These are phyloP conservation scores for Colletotrichum godetiae DNA, from an alignment of 2,329 filamentous ascomycete species.

Conservation along the genomic window DNA sequence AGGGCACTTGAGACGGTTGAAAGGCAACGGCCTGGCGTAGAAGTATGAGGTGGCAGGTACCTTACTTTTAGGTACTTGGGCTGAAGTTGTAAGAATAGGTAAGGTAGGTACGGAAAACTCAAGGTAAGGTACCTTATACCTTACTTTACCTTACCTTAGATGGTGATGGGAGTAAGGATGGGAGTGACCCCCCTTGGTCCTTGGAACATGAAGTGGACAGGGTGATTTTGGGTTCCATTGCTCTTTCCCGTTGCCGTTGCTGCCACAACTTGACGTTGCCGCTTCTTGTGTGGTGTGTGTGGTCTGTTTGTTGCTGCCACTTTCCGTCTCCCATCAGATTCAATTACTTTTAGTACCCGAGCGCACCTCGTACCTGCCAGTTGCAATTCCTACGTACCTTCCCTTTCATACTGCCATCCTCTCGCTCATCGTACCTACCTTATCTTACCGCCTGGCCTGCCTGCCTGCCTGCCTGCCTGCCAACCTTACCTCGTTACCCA, in stretches of 20 bases:
- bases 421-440: background rate
- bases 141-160: background rate
- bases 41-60: background rate
- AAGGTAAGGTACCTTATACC: background rate
- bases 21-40: background rate
- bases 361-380: background rate
- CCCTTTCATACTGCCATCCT: background rate
- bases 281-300: background rate
- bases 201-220: background rate
- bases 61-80: background rate
- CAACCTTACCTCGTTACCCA: background rate
- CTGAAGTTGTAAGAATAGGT: background rate
- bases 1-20: background rate
- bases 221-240: constrained; percentile 9
- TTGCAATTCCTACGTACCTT: background rate
- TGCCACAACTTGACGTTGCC: background rate
- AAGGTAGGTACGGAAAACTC: background rate
- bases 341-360: constrained; percentile 1
- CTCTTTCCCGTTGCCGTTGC: constrained; percentile 1
- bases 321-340: constrained; percentile 16
- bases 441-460: background rate
- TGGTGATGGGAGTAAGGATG: background rate
- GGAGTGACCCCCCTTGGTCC: background rate
- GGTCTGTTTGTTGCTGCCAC: constrained; percentile 19
- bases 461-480: background rate